These are phyloP conservation scores for Oxyria digyna DNA, from an alignment of 148 eudicot species.

Conservation along the genomic window DNA sequence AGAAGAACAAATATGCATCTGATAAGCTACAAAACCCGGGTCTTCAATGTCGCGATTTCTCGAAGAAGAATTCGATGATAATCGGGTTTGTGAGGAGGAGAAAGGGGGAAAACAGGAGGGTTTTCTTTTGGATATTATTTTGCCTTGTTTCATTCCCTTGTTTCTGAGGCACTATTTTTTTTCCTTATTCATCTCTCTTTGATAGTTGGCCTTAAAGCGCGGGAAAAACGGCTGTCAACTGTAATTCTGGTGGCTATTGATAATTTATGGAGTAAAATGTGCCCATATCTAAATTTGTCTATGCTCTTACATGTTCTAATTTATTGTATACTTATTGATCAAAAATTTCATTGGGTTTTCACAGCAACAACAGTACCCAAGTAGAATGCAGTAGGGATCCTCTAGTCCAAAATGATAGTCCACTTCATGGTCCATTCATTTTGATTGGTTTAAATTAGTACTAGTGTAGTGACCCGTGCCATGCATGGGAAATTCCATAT, in stretches of 20 bases:
- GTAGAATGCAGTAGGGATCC: no score
- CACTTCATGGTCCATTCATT: no score
- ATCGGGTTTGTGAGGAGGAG: not conserved
- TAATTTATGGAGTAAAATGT: no score
- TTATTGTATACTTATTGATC: no score
- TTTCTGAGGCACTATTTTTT: not conserved
- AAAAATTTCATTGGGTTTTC: no score
- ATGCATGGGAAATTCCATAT: no score
- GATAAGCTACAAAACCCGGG: not conserved
- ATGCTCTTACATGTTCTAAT: no score
- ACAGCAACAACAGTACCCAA: no score
- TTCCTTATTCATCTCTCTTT: not conserved
- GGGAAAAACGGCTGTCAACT: not conserved
- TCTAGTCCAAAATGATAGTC: no score
- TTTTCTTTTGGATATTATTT: not conserved
- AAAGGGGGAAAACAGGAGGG: not conserved
- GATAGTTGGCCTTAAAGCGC: conserved; percentile 2
- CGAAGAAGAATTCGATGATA: not conserved
- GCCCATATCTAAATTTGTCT: no score
- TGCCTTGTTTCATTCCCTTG: not conserved
- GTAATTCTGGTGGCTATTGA: not conserved
- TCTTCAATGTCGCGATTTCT: not conserved
- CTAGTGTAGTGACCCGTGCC: no score
- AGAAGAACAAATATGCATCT: not conserved
- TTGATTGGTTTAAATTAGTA: no score